Percentiles rank a stretch among this genome's conserved stretches.
Conservation (phyloP, 1,284 basidiomycete genomes). For the Waitea zeae region DNA sequence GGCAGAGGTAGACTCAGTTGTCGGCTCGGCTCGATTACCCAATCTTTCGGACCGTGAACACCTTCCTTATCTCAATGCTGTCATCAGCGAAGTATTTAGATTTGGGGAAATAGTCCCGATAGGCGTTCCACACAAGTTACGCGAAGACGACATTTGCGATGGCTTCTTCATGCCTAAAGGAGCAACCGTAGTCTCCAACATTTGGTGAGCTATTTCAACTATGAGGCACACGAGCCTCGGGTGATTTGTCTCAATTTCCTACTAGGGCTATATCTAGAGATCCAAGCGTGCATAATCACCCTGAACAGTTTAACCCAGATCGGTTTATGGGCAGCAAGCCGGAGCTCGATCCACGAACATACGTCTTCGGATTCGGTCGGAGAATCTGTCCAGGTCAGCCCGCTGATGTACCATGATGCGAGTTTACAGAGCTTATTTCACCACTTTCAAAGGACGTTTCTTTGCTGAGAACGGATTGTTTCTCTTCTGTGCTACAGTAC, state of each 20-base stretch:
- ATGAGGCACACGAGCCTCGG: too few species aligned
- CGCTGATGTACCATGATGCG: too few species aligned
- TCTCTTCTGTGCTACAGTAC: too few species aligned
- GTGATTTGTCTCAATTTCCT: background rate
- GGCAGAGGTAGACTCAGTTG: constrained; percentile 19
- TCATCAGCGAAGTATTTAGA: constrained; percentile 18
- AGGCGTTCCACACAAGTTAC: constrained; percentile 8
- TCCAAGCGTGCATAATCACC: constrained; percentile 8
- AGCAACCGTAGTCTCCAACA: constrained; percentile 9
- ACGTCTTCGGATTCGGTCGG: too few species aligned
- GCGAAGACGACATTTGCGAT: constrained; percentile 7
- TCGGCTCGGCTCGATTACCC: constrained; percentile 17
- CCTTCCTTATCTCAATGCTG: constrained; percentile 17
- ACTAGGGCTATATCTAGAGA: constrained; percentile 11
- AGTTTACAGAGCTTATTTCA: too few species aligned
- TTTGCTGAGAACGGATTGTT: too few species aligned
- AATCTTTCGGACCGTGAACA: constrained; percentile 14
- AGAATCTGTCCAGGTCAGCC: too few species aligned
- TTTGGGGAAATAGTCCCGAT: constrained; percentile 7
- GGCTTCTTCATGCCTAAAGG: constrained; percentile 10
- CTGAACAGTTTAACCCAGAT: constrained; percentile 10
- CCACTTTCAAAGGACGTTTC: too few species aligned
- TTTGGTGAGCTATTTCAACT: constrained; percentile 6
- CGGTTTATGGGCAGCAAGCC: too few species aligned
- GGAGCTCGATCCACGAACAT: too few species aligned